Conservation (phyloP, 2,329 filamentous ascomycete species). For the Microcyclospora pomicola region DNA sequence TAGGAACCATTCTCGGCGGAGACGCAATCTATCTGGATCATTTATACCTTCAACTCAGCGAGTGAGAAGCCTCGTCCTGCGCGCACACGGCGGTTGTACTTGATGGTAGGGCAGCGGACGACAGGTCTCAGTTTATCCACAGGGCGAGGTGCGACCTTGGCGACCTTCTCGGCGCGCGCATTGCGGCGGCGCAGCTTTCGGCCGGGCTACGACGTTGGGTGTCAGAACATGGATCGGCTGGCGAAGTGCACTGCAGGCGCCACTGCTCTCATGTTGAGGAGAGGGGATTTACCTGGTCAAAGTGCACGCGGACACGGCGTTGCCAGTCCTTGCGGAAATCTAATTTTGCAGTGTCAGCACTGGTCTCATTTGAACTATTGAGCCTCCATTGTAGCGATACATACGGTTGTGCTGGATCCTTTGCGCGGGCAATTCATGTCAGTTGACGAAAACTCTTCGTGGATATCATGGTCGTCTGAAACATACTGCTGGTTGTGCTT, state of each 20-base stretch:
- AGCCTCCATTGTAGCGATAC: constrained; percentile 2
- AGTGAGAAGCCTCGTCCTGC: constrained; percentile 96
- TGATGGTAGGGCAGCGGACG: constrained; percentile 94
- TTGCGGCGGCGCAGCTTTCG: constrained; percentile 88
- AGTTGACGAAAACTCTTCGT: too few relatives aligned
- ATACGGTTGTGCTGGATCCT: constrained; percentile 68
- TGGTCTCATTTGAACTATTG: background rate
- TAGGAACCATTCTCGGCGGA: constrained; percentile 1
- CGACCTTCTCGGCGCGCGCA: constrained; percentile 88
- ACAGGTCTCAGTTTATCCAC: constrained; percentile 93
- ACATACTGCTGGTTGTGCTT: constrained; percentile 87
- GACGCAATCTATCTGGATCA: constrained; percentile 4
- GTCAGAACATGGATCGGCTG: constrained; percentile 24
- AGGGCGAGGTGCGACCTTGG: constrained; percentile 85
- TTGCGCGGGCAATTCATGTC: too few relatives aligned
- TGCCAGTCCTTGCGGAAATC: constrained; percentile 99
- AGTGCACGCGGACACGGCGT: constrained; percentile 96
- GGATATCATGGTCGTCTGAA: too few relatives aligned
- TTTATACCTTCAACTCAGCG: constrained; percentile 84
- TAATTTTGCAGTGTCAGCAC: constrained; percentile 31
- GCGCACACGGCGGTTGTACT: constrained; percentile 95
- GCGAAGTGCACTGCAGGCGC: constrained; percentile 30
- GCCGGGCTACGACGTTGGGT: constrained; percentile 54
- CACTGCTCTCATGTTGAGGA: constrained; percentile 36
- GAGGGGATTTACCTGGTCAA: constrained; percentile 83